Evolutionary conservation across 768 basidiomycete species (phyloP), one percentile per base, ranked within the genome.

Genomic region (Leccinum rimulosum): DNA sequence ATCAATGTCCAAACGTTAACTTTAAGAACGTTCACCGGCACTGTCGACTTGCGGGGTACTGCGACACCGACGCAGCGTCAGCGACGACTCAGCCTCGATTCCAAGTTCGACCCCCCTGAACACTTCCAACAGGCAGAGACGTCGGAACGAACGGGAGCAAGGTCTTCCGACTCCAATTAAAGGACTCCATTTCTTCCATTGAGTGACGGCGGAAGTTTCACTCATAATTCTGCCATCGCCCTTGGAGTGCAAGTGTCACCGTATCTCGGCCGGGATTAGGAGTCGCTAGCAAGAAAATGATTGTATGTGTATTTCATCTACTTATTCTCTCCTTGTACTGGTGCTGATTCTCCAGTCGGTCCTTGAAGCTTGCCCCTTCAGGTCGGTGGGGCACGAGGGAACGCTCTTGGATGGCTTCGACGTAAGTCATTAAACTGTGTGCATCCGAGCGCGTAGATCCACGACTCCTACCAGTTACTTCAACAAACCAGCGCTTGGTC

Each of bases 401-500:
- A 49, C 82, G 91, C 84, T 87, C 68, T 75, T 71, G 31, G 83
- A 86, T 40, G 68, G 89, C 66, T 89, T 91, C 58, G 86, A 86
- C 65, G 91, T 91, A 69, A 50, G 87, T 75, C 27, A 87, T 75
- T 28, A 10, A 6, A 50, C 50, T 27, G 6, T 14, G 12, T 6
- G 5, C 30, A 17, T 25, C 27, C 22, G 1, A 22, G 8, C 1
- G 6, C 8, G 2, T 52, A 8, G 25, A 15, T 40, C 61, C 25
- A 59, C 22, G 33, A 52, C 36, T 2, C 1, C 38, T 51, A 4
- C 10, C 65, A 97, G 93, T 87, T 25, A 86, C 71, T 95, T 98
- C 76, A 49, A 88, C 69, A 91, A 98, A 77, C 97, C 96, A 3
- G 84, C 88, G 49, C n/a, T n/a, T 97, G 93, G 91, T 80, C 88